Evolutionary conservation across 495 filamentous ascomycete genomes (phyloP), one percentile per base, ranked within the genome.

Genomic region (Trypethelium eluteriae): DNA sequence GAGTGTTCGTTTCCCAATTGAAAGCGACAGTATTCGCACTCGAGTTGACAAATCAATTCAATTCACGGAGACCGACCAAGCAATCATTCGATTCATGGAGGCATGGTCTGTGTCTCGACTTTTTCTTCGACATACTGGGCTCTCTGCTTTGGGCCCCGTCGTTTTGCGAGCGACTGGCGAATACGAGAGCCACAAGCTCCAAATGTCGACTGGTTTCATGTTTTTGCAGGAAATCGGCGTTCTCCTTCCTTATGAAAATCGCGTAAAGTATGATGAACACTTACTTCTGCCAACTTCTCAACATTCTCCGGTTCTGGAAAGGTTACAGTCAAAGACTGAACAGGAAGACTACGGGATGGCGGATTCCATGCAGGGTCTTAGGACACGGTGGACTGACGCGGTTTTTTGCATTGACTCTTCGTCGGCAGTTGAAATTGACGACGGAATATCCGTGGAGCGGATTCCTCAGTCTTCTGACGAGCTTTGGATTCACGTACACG

Each of bases 191-290:
- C 39, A 61, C 34, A 59, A 38, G 9, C 61, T 72, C 12, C 47
- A 9, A 16, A 11, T 16, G 1, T 1, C 2, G 75, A 85, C 83
- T 3, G 89, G 82, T 6, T 87, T 83, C 72, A 80, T 88, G 9
- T 89, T 96, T 66, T 75, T 97, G 39, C 89, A 96, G 70, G 94
- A 98, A 76, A 79, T 97, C 35, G 94, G 93, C 3, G 87, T 88
- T 38, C 81, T 95, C 64, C 73, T 84, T 2, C 90, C 91, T 0
- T 96, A 91, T 88, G 90, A 95, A 69, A 88, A 93, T 70, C 76
- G 82, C 18, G 76, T 82, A n/a, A 76, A 86, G 0, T 85, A 89
- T 68, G 80, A 83, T 49, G 78, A 87, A 56, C 80, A 79, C 41
- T 76, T 96, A 18, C 80, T 85, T 14, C 83, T 91, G 53, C 88